Conservation (phyloP, 2,329 filamentous ascomycete species). For the Fusarium heterosporum region DNA sequence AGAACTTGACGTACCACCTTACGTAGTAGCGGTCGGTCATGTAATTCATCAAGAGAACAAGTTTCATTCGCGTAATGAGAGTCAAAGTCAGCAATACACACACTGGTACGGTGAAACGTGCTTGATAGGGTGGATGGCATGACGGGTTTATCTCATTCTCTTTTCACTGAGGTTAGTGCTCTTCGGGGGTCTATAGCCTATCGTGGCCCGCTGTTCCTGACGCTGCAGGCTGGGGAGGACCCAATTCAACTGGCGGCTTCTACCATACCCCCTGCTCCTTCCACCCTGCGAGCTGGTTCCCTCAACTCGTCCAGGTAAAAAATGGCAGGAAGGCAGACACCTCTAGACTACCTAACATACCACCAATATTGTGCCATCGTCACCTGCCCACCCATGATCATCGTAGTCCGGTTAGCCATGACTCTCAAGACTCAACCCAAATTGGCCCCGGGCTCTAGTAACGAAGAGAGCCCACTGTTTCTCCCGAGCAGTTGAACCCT, state of each 20-base stretch:
- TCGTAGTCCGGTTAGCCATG: conserved; percentile 8
- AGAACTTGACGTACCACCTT: neutral
- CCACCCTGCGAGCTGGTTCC: neutral
- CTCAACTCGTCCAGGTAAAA: neutral
- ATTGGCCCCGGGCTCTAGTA: neutral
- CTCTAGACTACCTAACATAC: neutral
- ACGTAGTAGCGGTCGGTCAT: neutral
- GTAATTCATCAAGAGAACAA: conserved; percentile 3
- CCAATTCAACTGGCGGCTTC: neutral
- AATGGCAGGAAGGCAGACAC: neutral
- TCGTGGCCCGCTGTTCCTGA: conserved; percentile 20
- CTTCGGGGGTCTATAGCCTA: conserved; percentile 4
- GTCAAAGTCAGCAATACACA: conserved; percentile 32
- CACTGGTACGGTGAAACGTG: conserved; percentile 42
- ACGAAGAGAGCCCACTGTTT: conserved; percentile 31
- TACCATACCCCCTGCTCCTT: neutral
- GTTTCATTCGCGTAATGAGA: conserved; percentile 40
- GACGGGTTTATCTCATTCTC: conserved; percentile 11
- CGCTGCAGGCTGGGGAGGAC: conserved; percentile 9
- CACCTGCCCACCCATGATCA: conserved; percentile 35
- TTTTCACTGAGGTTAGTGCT: conserved; percentile 9
- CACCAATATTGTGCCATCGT: conserved; percentile 30
- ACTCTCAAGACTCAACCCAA: conserved; percentile 14
- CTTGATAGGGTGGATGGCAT: conserved; percentile 45
- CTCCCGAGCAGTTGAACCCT: conserved; percentile 29